Evolutionary conservation across 805 yeast species (phyloP).

Genomic region (Candida berthetii): DNA sequence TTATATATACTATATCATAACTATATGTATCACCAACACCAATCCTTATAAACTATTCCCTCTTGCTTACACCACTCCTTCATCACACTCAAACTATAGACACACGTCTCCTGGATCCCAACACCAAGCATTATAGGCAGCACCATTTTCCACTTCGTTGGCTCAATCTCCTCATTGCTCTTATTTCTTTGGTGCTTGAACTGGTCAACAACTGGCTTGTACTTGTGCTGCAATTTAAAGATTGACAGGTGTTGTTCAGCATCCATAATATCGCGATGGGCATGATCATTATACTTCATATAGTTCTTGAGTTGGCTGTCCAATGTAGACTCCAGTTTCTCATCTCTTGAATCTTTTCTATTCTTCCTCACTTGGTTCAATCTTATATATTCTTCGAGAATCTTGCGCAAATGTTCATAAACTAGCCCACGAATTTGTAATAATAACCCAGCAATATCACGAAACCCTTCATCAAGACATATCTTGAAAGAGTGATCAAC

Average conservation of each 20-base stretch:
- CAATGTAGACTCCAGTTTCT: background rate
- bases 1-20: too few species aligned
- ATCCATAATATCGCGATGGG: slow-evolving; percentile 3
- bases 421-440: slow-evolving; percentile 10
- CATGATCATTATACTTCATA: slow-evolving; percentile 4
- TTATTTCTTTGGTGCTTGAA: slow-evolving; percentile 1
- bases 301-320: slow-evolving; percentile 2
- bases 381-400: slow-evolving; percentile 6
- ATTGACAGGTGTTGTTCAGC: slow-evolving; percentile 8
- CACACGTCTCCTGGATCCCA: slow-evolving; percentile 3
- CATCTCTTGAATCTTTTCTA: background rate
- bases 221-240: slow-evolving; percentile 6
- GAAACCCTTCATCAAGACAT: slow-evolving; percentile 1
- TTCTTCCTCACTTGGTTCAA: slow-evolving; percentile 4
- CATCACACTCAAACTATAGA: slow-evolving; percentile 4
- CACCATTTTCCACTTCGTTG: background rate
- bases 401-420: slow-evolving; percentile 10
- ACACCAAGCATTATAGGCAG: slow-evolving; percentile 6
- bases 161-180: background rate
- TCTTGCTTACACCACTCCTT: slow-evolving; percentile 8
- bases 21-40: background rate
- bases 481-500: slow-evolving; percentile 8
- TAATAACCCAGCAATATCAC: slow-evolving; percentile 10
- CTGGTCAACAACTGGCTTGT: slow-evolving; percentile 6
- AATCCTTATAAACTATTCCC: slow-evolving; percentile 1